Conservation (phyloP, 1,284 basidiomycete species). For the Ganoderma resinaceum region DNA sequence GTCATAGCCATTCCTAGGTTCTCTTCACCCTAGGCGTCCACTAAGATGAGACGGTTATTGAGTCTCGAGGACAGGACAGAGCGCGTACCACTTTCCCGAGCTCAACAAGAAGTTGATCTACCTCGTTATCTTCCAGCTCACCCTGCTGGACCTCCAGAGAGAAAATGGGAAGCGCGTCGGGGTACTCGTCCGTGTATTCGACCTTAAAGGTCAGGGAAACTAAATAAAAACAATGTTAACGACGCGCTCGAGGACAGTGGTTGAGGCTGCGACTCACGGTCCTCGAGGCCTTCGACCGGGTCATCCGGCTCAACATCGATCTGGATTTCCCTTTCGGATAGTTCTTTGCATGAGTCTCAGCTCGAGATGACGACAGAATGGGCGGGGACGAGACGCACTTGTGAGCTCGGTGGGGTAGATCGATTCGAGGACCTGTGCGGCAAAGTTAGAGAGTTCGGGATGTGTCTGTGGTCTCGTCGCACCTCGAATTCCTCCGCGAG, state of each 20-base stretch:
- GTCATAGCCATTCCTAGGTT: constrained; percentile 98
- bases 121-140: constrained; percentile 68
- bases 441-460: constrained; percentile 11
- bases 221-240: constrained; percentile 41
- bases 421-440: constrained; percentile 85
- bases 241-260: constrained; percentile 6
- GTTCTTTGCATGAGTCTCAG: constrained; percentile 74
- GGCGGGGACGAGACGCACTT: constrained; percentile 65
- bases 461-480: constrained; percentile 23
- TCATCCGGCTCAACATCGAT: constrained; percentile 93
- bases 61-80: not conserved
- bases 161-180: constrained; percentile 81
- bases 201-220: constrained; percentile 82
- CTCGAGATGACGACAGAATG: constrained; percentile 40
- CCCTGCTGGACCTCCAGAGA: constrained; percentile 73
- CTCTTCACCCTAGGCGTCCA: constrained; percentile 77
- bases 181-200: constrained; percentile 73
- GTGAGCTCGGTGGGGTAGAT: constrained; percentile 95
- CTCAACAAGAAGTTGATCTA: constrained; percentile 62
- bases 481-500: constrained; percentile 92
- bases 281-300: constrained; percentile 62
- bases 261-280: constrained; percentile 52
- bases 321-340: constrained; percentile 82
- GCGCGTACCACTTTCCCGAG: constrained; percentile 65
- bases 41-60: constrained; percentile 12